Evolutionary conservation across 192 early-diverging fungal species (phyloP).

Genomic region (Allomyces arbusculus): DNA sequence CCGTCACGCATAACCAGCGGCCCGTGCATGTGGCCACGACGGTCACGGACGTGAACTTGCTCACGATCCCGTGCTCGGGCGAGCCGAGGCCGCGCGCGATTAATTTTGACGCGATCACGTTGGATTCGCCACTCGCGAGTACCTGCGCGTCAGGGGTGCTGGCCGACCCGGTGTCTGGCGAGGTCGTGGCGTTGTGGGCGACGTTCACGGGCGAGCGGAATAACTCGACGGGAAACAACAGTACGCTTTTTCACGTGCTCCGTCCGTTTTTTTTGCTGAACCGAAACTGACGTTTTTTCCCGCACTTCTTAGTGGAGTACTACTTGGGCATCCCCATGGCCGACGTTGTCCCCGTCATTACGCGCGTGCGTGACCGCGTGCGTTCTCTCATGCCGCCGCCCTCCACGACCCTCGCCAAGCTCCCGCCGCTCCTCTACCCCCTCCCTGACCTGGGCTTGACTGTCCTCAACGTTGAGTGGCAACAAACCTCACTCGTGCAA

Average conservation of each 20-base stretch:
- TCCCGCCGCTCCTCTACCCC: conserved; percentile 1
- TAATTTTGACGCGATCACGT: conserved; percentile 60
- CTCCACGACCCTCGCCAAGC: conserved; percentile 5
- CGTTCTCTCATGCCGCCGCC: no score
- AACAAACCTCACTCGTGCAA: conserved; percentile 18
- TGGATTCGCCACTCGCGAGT: conserved; percentile 62
- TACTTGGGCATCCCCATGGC: conserved; percentile 5
- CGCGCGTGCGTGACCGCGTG: conserved; percentile 14
- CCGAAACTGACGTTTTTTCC: conserved; percentile 11
- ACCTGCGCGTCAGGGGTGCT: conserved; percentile 57
- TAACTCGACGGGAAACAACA: neutral
- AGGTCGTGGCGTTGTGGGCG: conserved; percentile 53
- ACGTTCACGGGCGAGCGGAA: conserved; percentile 54
- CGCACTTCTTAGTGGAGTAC: neutral
- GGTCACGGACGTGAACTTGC: conserved; percentile 26
- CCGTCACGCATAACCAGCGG: neutral
- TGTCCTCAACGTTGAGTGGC: conserved; percentile 15
- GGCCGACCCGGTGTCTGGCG: conserved; percentile 32
- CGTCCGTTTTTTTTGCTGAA: conserved; percentile 9
- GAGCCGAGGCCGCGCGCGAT: conserved; percentile 42
- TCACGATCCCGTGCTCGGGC: conserved; percentile 25
- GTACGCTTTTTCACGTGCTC: no score
- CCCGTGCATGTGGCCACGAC: conserved; percentile 14
- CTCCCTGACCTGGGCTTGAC: conserved; percentile 14
- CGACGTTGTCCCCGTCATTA: conserved; percentile 15